A percentile compares a stretch with the other conserved stretches of the same genome.
Conservation (phyloP, 2,329 filamentous ascomycete genomes). For the Colletotrichum cuscutae region DNA sequence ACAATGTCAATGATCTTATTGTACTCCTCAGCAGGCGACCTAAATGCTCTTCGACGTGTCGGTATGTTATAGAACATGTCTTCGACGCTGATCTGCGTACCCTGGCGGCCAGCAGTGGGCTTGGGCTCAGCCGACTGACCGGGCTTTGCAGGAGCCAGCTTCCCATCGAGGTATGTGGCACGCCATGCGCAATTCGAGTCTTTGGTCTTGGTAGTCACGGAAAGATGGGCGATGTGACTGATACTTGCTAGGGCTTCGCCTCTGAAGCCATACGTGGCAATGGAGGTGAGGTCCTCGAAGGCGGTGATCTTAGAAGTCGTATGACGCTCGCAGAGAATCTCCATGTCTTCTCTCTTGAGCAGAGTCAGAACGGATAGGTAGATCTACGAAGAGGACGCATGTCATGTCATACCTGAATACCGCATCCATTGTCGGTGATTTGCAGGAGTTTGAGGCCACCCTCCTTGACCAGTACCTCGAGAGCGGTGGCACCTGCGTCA, state of each 20-base stretch:
- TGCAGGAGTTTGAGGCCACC: slow-evolving; percentile 94
- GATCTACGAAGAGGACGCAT: not conserved
- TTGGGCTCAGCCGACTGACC: slow-evolving; percentile 89
- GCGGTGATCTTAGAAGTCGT: slow-evolving; percentile 95
- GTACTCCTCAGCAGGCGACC: slow-evolving; percentile 93
- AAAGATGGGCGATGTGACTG: slow-evolving; percentile 96
- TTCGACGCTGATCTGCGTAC: slow-evolving; percentile 96
- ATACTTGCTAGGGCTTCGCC: slow-evolving; percentile 97
- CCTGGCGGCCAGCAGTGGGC: slow-evolving; percentile 84
- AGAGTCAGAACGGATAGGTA: slow-evolving; percentile 36
- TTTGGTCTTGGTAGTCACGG: slow-evolving; percentile 92
- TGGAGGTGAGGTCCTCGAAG: slow-evolving; percentile 91
- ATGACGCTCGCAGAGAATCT: slow-evolving; percentile 93
- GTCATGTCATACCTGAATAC: slow-evolving; percentile 77
- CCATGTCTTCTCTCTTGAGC: slow-evolving; percentile 83
- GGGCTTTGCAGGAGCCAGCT: slow-evolving; percentile 83
- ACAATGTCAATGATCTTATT: slow-evolving; percentile 97
- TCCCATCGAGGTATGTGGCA: slow-evolving; percentile 87
- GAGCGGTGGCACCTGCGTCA: slow-evolving; percentile 91
- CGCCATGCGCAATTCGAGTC: slow-evolving; percentile 91
- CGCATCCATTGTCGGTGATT: slow-evolving; percentile 96
- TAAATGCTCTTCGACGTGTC: slow-evolving; percentile 86
- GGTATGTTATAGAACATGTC: slow-evolving; percentile 98
- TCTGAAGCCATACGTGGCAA: slow-evolving; percentile 96
- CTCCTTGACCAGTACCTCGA: slow-evolving; percentile 94